These are phyloP conservation scores for Protomyces inundatus DNA, from an alignment of 1,139 yeast species.

Conservation along the genomic window DNA sequence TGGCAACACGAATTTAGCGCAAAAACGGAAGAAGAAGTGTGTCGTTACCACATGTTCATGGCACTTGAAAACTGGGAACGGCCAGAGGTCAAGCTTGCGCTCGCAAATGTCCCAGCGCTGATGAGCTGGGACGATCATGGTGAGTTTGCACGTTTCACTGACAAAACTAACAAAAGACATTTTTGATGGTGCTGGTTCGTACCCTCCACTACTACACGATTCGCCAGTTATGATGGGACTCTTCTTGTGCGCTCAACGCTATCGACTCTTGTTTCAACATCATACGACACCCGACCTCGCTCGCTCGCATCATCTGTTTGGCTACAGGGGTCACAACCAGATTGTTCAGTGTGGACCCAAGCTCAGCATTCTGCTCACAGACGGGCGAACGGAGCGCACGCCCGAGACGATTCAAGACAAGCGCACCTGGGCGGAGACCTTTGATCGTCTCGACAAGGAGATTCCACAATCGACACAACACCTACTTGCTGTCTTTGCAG, in stretches of 20 bases:
- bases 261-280: slow-evolving; percentile 88
- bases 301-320: slow-evolving; percentile 33
- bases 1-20: slow-evolving; percentile 21
- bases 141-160: not conserved
- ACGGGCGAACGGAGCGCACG: slow-evolving; percentile 86
- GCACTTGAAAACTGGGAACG: slow-evolving; percentile 22
- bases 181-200: slow-evolving; percentile 93
- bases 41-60: slow-evolving; percentile 1
- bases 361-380: slow-evolving; percentile 70
- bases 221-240: slow-evolving; percentile 62
- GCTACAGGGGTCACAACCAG: slow-evolving; percentile 34
- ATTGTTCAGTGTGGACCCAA: slow-evolving; percentile 54
- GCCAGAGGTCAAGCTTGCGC: slow-evolving; percentile 20
- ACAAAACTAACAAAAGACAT: slow-evolving; percentile 39
- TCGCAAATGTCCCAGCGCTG: slow-evolving; percentile 17
- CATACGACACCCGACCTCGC: slow-evolving; percentile 51
- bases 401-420: slow-evolving; percentile 53
- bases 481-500: slow-evolving; percentile 22
- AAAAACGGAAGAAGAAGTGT: slow-evolving; percentile 19
- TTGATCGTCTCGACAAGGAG: slow-evolving; percentile 47
- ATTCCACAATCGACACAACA: slow-evolving; percentile 11
- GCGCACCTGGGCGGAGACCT: slow-evolving; percentile 56
- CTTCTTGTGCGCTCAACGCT: slow-evolving; percentile 74
- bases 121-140: slow-evolving; percentile 19
- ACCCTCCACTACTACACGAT: slow-evolving; percentile 66